phyloP scores from a whole-genome alignment of 768 basidiomycete genomes.

The Neoboletus magnificus region DNA sequence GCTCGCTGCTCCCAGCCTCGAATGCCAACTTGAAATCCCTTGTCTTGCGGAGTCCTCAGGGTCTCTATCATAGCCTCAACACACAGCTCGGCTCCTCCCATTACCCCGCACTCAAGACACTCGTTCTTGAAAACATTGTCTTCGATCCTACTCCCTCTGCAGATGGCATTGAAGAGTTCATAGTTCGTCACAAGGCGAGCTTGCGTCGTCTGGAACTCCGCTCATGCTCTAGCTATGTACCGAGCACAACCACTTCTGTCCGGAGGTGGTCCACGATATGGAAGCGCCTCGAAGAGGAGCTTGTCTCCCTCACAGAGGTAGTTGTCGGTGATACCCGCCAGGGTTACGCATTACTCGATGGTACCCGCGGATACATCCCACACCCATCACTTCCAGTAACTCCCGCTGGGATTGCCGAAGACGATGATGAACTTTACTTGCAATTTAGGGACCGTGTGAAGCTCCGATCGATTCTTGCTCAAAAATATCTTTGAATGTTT shows the following conservation, averaged over 20 bases:
- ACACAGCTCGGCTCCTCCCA: slow-evolving; percentile 16
- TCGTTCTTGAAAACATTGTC: slow-evolving; percentile 29
- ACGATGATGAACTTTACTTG: slow-evolving; percentile 11
- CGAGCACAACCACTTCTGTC: slow-evolving; percentile 7
- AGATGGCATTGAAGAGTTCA: slow-evolving; percentile 29
- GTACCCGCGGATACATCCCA: slow-evolving; percentile 21
- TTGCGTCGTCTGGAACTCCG: slow-evolving; percentile 24
- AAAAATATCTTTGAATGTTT: not conserved
- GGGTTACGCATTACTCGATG: slow-evolving; percentile 26
- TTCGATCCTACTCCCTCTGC: slow-evolving; percentile 22
- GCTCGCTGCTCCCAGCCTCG: slow-evolving; percentile 23
- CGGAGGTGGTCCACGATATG: slow-evolving; percentile 30
- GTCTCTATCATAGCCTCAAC: slow-evolving; percentile 28
- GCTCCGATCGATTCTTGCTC: not conserved
- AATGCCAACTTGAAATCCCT: slow-evolving; percentile 22
- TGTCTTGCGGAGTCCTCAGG: slow-evolving; percentile 26
- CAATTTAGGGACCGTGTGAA: slow-evolving; percentile 14
- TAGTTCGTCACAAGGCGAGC: slow-evolving; percentile 29
- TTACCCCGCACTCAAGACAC: slow-evolving; percentile 27
- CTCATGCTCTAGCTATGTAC: slow-evolving; percentile 27
- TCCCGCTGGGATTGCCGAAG: not conserved
- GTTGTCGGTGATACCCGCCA: slow-evolving; percentile 12
- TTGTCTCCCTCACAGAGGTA: slow-evolving; percentile 22
- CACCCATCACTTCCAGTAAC: slow-evolving; percentile 9
- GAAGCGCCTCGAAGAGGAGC: slow-evolving; percentile 22